Evolutionary conservation across 2,329 filamentous ascomycete genomes (phyloP).

Genomic region (Aspergillus hortae): DNA sequence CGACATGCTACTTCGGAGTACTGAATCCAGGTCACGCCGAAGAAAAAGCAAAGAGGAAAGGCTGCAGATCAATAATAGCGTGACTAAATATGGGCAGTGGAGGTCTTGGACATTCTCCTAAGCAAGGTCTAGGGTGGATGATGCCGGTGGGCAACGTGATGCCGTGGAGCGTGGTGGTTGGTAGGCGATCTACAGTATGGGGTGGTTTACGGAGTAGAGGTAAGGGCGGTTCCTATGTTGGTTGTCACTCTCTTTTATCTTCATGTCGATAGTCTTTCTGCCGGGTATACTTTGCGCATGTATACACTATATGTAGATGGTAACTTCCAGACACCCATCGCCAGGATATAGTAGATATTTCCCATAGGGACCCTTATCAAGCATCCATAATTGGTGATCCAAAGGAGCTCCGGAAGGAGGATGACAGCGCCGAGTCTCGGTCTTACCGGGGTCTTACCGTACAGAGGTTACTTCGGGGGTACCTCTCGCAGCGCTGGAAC

Average conservation of each 20-base stretch:
- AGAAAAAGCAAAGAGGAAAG: neutral
- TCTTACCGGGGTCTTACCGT: neutral
- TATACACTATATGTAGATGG: too few relatives aligned
- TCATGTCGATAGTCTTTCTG: too few relatives aligned
- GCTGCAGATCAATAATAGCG: conserved; percentile 8
- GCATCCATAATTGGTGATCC: neutral
- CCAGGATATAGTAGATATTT: too few relatives aligned
- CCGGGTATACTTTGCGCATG: too few relatives aligned
- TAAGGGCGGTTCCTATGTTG: neutral
- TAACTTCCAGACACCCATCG: too few relatives aligned
- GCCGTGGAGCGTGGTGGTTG: conserved; percentile 26
- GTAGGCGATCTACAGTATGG: conserved; percentile 4
- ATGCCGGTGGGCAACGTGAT: conserved; percentile 24
- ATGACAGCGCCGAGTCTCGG: neutral
- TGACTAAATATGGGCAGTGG: conserved; percentile 3
- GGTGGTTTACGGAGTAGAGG: neutral
- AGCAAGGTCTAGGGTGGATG: conserved; percentile 1
- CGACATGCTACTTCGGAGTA: too few relatives aligned
- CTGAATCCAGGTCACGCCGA: too few relatives aligned
- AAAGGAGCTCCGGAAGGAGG: neutral
- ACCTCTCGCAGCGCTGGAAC: neutral
- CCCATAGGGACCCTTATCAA: too few relatives aligned
- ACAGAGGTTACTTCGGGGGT: neutral
- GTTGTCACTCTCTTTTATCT: neutral
- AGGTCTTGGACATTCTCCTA: conserved; percentile 6